These are phyloP conservation scores for Peronospora destructor DNA, from an alignment of 352 stramenopile genomes.

Conservation along the genomic window DNA sequence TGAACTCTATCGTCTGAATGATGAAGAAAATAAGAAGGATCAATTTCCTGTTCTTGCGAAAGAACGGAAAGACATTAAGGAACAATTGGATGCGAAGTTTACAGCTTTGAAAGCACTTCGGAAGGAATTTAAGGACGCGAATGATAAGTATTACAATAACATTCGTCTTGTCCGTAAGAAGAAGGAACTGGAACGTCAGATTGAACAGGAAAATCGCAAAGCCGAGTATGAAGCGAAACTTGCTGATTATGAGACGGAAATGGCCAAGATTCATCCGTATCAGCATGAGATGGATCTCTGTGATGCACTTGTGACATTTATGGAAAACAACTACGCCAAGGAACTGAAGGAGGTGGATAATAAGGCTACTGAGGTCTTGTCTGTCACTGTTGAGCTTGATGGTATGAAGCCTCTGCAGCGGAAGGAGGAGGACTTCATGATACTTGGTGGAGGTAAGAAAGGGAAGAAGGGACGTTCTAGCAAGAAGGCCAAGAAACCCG, in stretches of 20 bases:
- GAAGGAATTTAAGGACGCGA: slow-evolving; percentile 87
- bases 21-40: slow-evolving; percentile 84
- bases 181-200: slow-evolving; percentile 77
- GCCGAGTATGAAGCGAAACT: slow-evolving; percentile 91
- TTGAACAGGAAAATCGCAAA: slow-evolving; percentile 71
- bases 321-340: slow-evolving; percentile 89
- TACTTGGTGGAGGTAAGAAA: slow-evolving; percentile 60
- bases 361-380: slow-evolving; percentile 28
- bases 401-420: slow-evolving; percentile 88
- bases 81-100: slow-evolving; percentile 88
- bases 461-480: slow-evolving; percentile 47
- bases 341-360: slow-evolving; percentile 61
- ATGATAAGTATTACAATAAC: slow-evolving; percentile 93
- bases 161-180: slow-evolving; percentile 82
- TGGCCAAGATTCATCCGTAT: slow-evolving; percentile 93
- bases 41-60: slow-evolving; percentile 76
- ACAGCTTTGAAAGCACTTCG: slow-evolving; percentile 81
- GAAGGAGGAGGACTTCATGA: slow-evolving; percentile 84
- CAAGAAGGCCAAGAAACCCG: slow-evolving; percentile 77
- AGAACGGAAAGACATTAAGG: slow-evolving; percentile 87
- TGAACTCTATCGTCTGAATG: slow-evolving; percentile 83
- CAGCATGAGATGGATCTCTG: slow-evolving; percentile 95
- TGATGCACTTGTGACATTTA: slow-evolving; percentile 89
- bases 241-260: slow-evolving; percentile 93
- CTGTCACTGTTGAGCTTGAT: slow-evolving; percentile 78